Conservation (phyloP, 148 eudicot species). For the Chenopodium berlandieri region DNA sequence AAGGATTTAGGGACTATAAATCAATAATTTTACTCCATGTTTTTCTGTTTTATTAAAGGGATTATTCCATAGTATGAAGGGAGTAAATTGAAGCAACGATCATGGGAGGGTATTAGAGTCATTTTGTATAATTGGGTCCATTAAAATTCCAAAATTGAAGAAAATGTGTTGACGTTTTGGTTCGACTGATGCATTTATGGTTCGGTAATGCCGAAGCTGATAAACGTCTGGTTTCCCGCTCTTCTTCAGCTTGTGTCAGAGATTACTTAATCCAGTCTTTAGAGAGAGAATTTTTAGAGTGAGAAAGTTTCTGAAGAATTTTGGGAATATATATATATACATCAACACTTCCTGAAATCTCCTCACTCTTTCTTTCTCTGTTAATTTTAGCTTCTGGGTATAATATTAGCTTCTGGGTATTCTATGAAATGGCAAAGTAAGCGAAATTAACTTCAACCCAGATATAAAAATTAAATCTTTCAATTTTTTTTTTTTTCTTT, state of each 20-base stretch:
- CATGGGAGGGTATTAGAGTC: too few species aligned
- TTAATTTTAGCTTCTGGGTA: slow-evolving; percentile 18
- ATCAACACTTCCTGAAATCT: neutral
- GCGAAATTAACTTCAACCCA: slow-evolving; percentile 12
- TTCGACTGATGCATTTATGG: neutral
- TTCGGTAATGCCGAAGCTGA: neutral
- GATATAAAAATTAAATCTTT: neutral
- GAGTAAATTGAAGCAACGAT: too few species aligned
- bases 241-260: slow-evolving; percentile 5
- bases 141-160: neutral
- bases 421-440: slow-evolving; percentile 35
- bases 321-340: too few species aligned
- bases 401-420: slow-evolving; percentile 19
- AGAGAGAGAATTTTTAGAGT: neutral
- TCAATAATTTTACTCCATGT: too few species aligned
- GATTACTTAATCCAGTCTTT: slow-evolving; percentile 24
- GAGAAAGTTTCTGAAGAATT: neutral
- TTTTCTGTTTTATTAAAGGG: too few species aligned
- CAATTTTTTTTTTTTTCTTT: neutral
- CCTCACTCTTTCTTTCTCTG: neutral
- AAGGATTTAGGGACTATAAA: too few species aligned
- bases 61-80: too few species aligned
- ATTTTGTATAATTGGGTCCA: too few species aligned
- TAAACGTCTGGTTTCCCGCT: slow-evolving; percentile 27
- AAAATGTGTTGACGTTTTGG: neutral